A percentile compares a stretch with the other conserved stretches of the same genome.
phyloP scores from a whole-genome alignment of 2,329 filamentous ascomycete genomes.

The Corinectria fuckeliana region DNA sequence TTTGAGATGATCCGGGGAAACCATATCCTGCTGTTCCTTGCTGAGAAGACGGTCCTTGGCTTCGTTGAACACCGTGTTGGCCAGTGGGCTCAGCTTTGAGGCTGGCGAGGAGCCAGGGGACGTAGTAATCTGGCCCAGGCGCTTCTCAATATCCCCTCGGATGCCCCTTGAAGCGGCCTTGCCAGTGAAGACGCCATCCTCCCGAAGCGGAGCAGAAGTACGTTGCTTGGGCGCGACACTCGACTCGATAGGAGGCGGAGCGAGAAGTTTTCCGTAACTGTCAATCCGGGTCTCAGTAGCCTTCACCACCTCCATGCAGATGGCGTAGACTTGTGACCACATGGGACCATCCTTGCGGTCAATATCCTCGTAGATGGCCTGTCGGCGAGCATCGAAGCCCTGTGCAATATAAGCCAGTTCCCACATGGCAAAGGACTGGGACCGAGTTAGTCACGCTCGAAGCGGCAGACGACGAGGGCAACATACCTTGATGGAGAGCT shows the following conservation, averaged over 20 bases:
- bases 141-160: conserved; percentile 53
- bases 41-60: conserved; percentile 57
- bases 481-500: conserved; percentile 73
- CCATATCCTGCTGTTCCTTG: conserved; percentile 61
- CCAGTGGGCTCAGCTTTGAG: conserved; percentile 57
- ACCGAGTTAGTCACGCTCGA: conserved; percentile 26
- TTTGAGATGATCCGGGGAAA: conserved; percentile 56
- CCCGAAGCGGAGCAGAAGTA: conserved; percentile 49
- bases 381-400: conserved; percentile 75
- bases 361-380: conserved; percentile 85
- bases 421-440: conserved; percentile 84
- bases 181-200: conserved; percentile 54
- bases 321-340: conserved; percentile 78
- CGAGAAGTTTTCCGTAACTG: conserved; percentile 57
- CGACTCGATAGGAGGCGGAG: conserved; percentile 42
- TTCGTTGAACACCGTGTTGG: conserved; percentile 56
- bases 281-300: conserved; percentile 72
- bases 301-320: conserved; percentile 74
- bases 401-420: conserved; percentile 83
- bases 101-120: conserved; percentile 57
- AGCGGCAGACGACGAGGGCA: background rate
- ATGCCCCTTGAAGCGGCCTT: conserved; percentile 47
- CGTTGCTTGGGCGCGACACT: conserved; percentile 42
- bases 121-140: conserved; percentile 50
- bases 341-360: conserved; percentile 80